phyloP scores from a whole-genome alignment of 345 rosid genomes.

The Cardamine occulta region DNA sequence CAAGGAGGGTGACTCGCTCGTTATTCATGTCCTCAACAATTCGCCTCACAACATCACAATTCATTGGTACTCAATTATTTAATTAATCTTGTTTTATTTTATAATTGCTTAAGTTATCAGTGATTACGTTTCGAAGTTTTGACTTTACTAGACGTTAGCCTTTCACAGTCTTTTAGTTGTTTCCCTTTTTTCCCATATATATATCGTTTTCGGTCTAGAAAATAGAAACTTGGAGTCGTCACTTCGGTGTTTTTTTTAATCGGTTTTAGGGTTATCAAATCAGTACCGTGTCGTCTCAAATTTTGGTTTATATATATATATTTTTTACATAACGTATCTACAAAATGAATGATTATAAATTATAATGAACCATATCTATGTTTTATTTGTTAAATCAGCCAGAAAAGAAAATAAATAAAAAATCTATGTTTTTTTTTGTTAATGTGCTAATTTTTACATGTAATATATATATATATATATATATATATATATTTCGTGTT shows the following conservation, averaged over 20 bases:
- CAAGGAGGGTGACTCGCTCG: slow-evolving; percentile 76
- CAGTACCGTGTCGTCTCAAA: neutral
- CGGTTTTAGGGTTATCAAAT: neutral
- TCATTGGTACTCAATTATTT: slow-evolving; percentile 62
- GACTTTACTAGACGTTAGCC: slow-evolving; percentile 26
- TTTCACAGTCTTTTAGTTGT: slow-evolving; percentile 21
- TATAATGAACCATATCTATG: neutral
- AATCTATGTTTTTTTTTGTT: no score
- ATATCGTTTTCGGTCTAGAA: neutral
- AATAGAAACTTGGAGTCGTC: neutral
- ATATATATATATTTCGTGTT: neutral
- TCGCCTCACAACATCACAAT: slow-evolving; percentile 87
- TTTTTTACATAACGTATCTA: neutral
- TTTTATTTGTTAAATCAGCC: no score
- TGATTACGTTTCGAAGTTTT: neutral
- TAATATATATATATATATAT: no score
- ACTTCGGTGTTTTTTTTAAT: neutral
- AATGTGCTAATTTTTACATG: no score
- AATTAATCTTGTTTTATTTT: neutral
- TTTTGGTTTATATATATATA: no score
- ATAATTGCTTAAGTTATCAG: neutral
- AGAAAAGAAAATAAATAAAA: no score
- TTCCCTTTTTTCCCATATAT: neutral
- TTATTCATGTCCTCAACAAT: slow-evolving; percentile 69
- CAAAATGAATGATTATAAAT: neutral